phyloP scores from a whole-genome alignment of 306 rosid genomes.

The Glycine latifolia region DNA sequence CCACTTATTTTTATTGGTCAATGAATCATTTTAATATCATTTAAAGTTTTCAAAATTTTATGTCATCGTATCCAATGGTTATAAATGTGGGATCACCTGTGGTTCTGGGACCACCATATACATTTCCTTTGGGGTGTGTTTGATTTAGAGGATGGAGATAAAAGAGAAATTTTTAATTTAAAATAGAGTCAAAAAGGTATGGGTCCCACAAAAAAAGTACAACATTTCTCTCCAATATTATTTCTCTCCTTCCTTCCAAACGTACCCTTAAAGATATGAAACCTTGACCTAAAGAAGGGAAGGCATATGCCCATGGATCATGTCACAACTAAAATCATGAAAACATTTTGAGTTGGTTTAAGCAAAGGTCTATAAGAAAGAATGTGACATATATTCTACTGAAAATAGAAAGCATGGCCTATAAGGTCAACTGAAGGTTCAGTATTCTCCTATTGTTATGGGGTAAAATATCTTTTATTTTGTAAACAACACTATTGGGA shows the following conservation, averaged over 20 bases:
- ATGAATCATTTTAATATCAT: no score
- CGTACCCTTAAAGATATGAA: not conserved
- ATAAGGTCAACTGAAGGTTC: conserved; percentile 4
- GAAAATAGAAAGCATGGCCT: not conserved
- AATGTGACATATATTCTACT: conserved; percentile 6
- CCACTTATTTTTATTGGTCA: no score
- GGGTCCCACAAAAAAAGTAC: no score
- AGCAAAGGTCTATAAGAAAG: not conserved
- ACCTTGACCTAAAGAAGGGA: conserved; percentile 7
- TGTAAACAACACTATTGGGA: not conserved
- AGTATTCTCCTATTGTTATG: conserved; percentile 16
- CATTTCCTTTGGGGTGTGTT: not conserved
- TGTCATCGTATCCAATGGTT: not conserved
- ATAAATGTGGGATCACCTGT: not conserved
- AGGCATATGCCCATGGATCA: not conserved
- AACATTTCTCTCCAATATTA: no score
- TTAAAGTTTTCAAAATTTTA: not conserved
- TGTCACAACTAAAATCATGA: not conserved
- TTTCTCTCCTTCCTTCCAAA: no score
- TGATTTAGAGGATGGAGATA: no score
- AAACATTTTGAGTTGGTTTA: conserved; percentile 18
- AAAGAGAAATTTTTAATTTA: no score
- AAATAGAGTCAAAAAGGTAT: no score
- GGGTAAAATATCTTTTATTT: not conserved
- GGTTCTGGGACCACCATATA: not conserved